Evolutionary conservation across 768 basidiomycete species (phyloP), one percentile per base, ranked within the genome.

Genomic region (Pisolithus tinctorius): DNA sequence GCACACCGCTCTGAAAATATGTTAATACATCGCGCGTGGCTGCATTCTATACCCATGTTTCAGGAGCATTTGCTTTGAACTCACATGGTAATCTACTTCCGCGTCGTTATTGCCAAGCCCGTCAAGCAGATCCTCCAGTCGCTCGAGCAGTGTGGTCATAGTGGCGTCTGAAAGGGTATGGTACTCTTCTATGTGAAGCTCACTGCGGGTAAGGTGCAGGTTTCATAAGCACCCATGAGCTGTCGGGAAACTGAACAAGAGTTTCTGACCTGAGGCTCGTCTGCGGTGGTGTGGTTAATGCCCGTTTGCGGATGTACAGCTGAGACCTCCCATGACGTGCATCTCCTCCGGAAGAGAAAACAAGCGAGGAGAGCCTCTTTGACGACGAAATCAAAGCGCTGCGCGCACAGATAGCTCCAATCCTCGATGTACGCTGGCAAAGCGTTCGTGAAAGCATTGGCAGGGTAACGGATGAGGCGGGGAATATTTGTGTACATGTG

Each of bases 41-140:
- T 20, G 34, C 29, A 36, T 16, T 16, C 37, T 39, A n/a, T 36
- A 30, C 38, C n/a, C 29, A 6, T 14, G 40, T n/a, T 31, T 26
- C 36, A 59, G 29, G 36, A 44, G 31, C 13, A 27, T 38, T n/a
- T 5, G 27, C 1, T 25, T 25, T 30, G 43, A 27, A 69, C 85
- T 49, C 63, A 92, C 93, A 62, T 83, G 83, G 66, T 95, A 95
- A 65, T 95, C 93, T 17, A 96, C 87, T 66, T 96, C 93, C 56
- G 81, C 83, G 1, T 70, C 69, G 1, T 79, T 66, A 49, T 81
- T 73, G 11, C 71, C 79, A 6, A 76, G 53, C 27, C 67, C 72
- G 50, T 91, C 86, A n/a, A 94, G 63, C 26, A 91, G 58, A 10
- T 72, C 71, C 62, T 96, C 93, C 27, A 95, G 69, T 2, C 75